A percentile compares a stretch with the other conserved stretches of the same genome.
Conservation (phyloP, 2,329 filamentous ascomycete genomes). For the Periconia sp. region DNA sequence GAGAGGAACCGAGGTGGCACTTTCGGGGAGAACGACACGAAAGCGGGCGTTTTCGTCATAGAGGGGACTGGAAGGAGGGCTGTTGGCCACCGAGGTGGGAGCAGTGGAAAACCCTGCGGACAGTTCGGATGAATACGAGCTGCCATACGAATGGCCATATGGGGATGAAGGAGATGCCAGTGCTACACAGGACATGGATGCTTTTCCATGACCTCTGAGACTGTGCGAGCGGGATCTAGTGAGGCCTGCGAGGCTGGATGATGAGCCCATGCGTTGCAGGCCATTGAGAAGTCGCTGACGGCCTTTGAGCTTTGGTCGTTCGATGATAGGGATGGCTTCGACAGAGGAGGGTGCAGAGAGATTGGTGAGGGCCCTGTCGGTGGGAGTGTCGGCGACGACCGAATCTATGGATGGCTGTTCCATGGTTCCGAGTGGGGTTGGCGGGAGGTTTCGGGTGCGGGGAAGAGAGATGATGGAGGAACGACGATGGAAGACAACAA, state of each 20-base stretch:
- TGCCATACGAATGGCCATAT: conserved; percentile 57
- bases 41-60: conserved; percentile 59
- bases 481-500: background rate
- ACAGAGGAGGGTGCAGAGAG: conserved; percentile 16
- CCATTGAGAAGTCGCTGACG: conserved; percentile 71
- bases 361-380: conserved; percentile 15
- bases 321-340: conserved; percentile 29
- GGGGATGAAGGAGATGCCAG: conserved; percentile 55
- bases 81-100: conserved; percentile 55
- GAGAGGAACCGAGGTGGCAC: conserved; percentile 60
- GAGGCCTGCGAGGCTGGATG: conserved; percentile 67
- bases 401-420: conserved; percentile 42
- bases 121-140: conserved; percentile 59
- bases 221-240: conserved; percentile 67
- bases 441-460: conserved; percentile 10
- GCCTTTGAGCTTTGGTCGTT: conserved; percentile 62
- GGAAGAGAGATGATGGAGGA: conserved; percentile 8
- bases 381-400: conserved; percentile 35
- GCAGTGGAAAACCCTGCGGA: conserved; percentile 59
- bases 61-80: conserved; percentile 50
- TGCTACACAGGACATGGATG: conserved; percentile 66
- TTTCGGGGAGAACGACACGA: conserved; percentile 56
- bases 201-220: conserved; percentile 65
- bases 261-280: conserved; percentile 80
- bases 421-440: conserved; percentile 18